These are phyloP conservation scores for Rutidosis leptorrhynchoides DNA, from an alignment of 129 eudicot genomes.

Conservation along the genomic window DNA sequence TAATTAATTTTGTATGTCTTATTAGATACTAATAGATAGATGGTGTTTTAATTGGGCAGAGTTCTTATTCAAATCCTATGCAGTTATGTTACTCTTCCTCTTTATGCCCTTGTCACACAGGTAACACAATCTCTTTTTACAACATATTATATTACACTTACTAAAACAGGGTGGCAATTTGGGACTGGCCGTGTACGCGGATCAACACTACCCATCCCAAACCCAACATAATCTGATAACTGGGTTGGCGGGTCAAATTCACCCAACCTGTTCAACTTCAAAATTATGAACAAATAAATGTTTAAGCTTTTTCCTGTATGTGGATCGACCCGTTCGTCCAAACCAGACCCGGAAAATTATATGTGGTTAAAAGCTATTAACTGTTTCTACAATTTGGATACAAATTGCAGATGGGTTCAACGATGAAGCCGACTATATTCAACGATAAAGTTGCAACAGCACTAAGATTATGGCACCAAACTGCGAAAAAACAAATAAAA, in stretches of 20 bases:
- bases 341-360: neutral
- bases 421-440: conserved; percentile 57
- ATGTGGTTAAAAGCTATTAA: neutral
- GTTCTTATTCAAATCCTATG: conserved; percentile 54
- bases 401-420: conserved; percentile 56
- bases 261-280: no score
- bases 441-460: conserved; percentile 54
- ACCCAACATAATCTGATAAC: no score
- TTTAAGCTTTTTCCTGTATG: no score
- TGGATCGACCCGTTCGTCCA: no score
- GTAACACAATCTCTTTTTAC: conserved; percentile 13
- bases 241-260: neutral
- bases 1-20: no score
- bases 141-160: neutral
- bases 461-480: conserved; percentile 46
- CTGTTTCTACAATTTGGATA: neutral
- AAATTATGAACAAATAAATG: no score
- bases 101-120: conserved; percentile 87
- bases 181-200: neutral
- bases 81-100: conserved; percentile 84
- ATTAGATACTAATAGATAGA: neutral
- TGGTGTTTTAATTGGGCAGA: conserved; percentile 28
- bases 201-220: neutral
- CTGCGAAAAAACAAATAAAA: conserved; percentile 43
- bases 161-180: neutral